Evolutionary conservation across 768 basidiomycete genomes (phyloP), one percentile per base, ranked within the genome.

Genomic region (Daedaleopsis sinensis): DNA sequence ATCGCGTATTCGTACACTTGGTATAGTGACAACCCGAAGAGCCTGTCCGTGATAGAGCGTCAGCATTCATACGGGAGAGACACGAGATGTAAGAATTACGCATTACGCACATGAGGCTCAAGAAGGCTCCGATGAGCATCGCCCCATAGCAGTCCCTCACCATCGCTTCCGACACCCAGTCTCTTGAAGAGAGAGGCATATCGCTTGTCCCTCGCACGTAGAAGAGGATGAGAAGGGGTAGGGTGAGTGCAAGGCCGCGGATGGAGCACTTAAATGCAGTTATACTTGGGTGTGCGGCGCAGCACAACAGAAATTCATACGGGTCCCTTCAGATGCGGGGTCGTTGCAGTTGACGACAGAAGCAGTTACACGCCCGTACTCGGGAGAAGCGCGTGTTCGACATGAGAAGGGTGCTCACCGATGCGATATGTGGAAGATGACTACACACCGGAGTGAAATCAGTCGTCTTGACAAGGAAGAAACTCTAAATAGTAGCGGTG

Each of bases 51-150:
- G 39, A 11, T 42, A 10, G 2, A 2, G 13, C 18, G 39, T 42
- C 39, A 42, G 39, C 39, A 32, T 32, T 3, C 7, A 32, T 32
- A 32, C 7, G 27, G 27, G 27, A 32, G 27, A 32, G 27, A 32
- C 27, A 32, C 3, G 27, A 32, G 27, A 7, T 7, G 27, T 32
- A 32, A 3, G 4, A 32, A 7, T 35, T 35, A 27, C 44, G 48
- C 27, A 32, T 32, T 18, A 50, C 47, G 15, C 21, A 57, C 56
- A 57, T 57, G 37, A 57, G 56, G 24, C 56, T 38, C 15, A 57
- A 42, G 56, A 38, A 57, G 4, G 48, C 38, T 18, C 56, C 56
- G 27, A 49, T 32, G 11, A 57, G 21, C n/a, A 57, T 32, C 16
- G 48, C 56, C 1, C 56, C 56, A 42, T 50, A 57, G 5, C 47